Evolutionary conservation across 805 yeast species (phyloP).

Genomic region (Wickerhamomyces strasburgensis): DNA sequence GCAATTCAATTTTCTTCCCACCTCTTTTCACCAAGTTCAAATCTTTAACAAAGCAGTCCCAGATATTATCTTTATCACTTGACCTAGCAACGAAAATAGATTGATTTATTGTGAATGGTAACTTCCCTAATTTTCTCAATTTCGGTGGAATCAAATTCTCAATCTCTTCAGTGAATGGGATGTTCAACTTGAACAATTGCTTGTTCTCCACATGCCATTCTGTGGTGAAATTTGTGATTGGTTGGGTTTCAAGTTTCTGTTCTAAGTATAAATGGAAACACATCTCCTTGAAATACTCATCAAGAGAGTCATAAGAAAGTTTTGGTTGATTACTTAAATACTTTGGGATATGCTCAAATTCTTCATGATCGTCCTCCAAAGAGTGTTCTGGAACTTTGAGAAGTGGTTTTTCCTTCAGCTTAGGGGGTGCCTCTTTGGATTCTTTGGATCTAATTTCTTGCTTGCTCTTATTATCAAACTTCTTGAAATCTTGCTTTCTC

Average conservation of each 20-base stretch:
- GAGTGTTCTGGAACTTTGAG: constrained; percentile 9
- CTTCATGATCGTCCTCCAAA: constrained; percentile 21
- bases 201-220: constrained; percentile 47
- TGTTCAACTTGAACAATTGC: constrained; percentile 36
- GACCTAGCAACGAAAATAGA: constrained; percentile 46
- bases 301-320: constrained; percentile 43
- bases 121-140: constrained; percentile 46
- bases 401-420: constrained; percentile 9
- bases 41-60: constrained; percentile 57
- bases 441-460: constrained; percentile 1
- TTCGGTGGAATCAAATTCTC: constrained; percentile 46
- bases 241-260: constrained; percentile 45
- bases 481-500: constrained; percentile 2
- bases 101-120: constrained; percentile 57
- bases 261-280: constrained; percentile 60
- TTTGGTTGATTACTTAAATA: constrained; percentile 31
- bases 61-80: constrained; percentile 45
- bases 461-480: no score
- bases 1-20: constrained; percentile 33
- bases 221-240: constrained; percentile 43
- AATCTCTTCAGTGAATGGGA: constrained; percentile 44
- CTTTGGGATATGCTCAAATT: constrained; percentile 23
- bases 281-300: constrained; percentile 52
- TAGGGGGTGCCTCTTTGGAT: constrained; percentile 3
- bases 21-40: constrained; percentile 30